A percentile compares a stretch with the other conserved stretches of the same genome.
Conservation (phyloP, 2,329 filamentous ascomycete species). For the Colletotrichum paranaense region DNA sequence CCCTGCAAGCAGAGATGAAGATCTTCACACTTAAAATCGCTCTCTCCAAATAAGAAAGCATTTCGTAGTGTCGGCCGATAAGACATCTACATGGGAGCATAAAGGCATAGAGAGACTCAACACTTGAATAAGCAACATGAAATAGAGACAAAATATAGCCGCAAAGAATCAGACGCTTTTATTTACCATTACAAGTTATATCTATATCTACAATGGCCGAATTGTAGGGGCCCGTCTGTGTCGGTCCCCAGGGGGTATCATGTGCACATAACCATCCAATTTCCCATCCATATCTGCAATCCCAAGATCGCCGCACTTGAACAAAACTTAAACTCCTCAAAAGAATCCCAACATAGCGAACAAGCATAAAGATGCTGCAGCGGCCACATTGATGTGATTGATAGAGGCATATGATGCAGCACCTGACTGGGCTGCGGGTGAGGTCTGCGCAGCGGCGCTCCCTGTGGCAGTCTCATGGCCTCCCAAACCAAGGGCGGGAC, state of each 20-base stretch:
- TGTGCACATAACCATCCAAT: conserved; percentile 37
- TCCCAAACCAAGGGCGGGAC: conserved; percentile 44
- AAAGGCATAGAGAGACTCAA: too few species aligned
- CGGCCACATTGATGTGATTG: conserved; percentile 11
- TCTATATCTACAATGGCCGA: conserved; percentile 33
- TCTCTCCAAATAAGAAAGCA: background rate
- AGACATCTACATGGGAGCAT: too few species aligned
- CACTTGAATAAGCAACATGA: background rate
- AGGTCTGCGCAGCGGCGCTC: conserved; percentile 36
- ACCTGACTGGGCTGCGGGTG: conserved; percentile 11
- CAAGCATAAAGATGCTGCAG: conserved; percentile 18
- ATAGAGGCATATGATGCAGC: conserved; percentile 12
- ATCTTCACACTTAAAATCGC: background rate
- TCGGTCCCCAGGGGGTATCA: conserved; percentile 40
- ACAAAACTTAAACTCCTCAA: conserved; percentile 20
- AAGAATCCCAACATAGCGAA: conserved; percentile 14
- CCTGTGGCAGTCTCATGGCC: conserved; percentile 48
- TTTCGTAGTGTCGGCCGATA: background rate
- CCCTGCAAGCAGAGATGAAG: background rate
- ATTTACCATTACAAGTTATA: conserved; percentile 29
- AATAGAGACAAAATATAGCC: background rate
- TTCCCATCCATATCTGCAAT: conserved; percentile 25
- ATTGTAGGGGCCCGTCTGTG: conserved; percentile 28
- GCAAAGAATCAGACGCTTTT: conserved; percentile 32
- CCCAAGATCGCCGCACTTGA: background rate